Base-by-base conservation (phyloP, 2,329 filamentous ascomycete genomes). In the Exophiala sideris region DNA sequence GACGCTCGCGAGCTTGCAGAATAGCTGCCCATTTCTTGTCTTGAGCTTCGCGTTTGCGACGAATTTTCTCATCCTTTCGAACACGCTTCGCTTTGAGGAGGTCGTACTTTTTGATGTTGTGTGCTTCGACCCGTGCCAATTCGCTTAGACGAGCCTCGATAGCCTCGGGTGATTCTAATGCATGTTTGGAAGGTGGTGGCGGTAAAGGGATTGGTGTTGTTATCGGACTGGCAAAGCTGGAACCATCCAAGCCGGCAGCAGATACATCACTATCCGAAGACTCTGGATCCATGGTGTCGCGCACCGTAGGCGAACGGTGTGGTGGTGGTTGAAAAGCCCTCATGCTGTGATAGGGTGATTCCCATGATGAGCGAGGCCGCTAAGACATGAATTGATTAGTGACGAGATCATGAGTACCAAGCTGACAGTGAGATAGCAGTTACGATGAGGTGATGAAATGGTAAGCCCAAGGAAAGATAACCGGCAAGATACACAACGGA, bases 61-160 rank as follows among this genome's bases (percentile, higher is more conserved):
- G 52, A 14, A 64, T 64, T 41, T 59, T 60, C 3, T 63, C 60
- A 33, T 64, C 62, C 50, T 62, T 62, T 2, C 61, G 62, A 35
- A 45, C 36, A 32, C 62, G 58, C 40, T 63, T 64, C 9, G 56
- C 59, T 45, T 53, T 58, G 39, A 64, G 57, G 5, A 53, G 48
- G 18, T 59, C 52, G 34, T 59, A 59, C 50, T 58, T 64, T 33
- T 54, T 58, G 48, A 58, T 54, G 34, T 63, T 63, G 48, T 56
- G 48, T 40, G 61, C 54, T 38, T 64, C 62, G 11, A 63, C 56
- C 5, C 54, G 50, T 12, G 52, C 44, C 20, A 64, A 50, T 34
- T 64, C 60, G 32, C 52, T 49, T 2, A 64, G 57, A 21, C 59
- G 62, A 33, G 45, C 56, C 20, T 60, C 49, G 14, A 64, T 46